These are phyloP conservation scores for Begonia loranthoides DNA, from an alignment of 306 rosid genomes.

Conservation along the genomic window DNA sequence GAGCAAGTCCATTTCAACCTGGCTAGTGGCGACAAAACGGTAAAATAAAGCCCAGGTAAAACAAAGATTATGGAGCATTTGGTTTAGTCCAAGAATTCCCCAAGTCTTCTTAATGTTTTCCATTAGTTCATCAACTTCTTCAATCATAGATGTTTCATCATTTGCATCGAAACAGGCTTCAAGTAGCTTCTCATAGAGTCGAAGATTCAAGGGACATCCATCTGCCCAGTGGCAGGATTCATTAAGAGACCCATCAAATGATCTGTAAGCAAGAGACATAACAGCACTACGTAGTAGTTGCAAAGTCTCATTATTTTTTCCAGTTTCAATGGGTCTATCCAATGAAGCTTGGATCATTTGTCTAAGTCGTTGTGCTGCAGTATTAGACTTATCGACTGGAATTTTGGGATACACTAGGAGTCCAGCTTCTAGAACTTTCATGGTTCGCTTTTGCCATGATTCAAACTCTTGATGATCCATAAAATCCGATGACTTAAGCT, in stretches of 20 bases:
- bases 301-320: conserved; percentile 78
- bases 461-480: conserved; percentile 67
- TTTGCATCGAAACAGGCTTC: conserved; percentile 69
- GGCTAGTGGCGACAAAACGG: conserved; percentile 88
- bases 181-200: conserved; percentile 76
- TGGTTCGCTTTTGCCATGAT: conserved; percentile 79
- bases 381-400: conserved; percentile 62
- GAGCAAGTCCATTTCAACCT: conserved; percentile 63
- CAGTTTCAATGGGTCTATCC: conserved; percentile 75
- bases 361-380: conserved; percentile 59
- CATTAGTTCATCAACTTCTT: conserved; percentile 87
- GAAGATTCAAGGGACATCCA: conserved; percentile 87
- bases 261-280: conserved; percentile 68
- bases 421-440: conserved; percentile 88
- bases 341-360: conserved; percentile 69
- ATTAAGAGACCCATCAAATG: conserved; percentile 58
- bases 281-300: conserved; percentile 96
- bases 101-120: conserved; percentile 97
- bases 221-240: conserved; percentile 98
- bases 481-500: conserved; percentile 81
- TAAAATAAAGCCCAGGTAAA: conserved; percentile 93
- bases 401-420: conserved; percentile 73
- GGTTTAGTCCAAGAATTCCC: conserved; percentile 90
- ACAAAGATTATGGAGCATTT: conserved; percentile 76
- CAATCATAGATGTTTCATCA: conserved; percentile 68